Evolutionary conservation across 2,329 filamentous ascomycete species (phyloP), one percentile per base, ranked within the genome.

Genomic region (Anthostomella pinea): DNA sequence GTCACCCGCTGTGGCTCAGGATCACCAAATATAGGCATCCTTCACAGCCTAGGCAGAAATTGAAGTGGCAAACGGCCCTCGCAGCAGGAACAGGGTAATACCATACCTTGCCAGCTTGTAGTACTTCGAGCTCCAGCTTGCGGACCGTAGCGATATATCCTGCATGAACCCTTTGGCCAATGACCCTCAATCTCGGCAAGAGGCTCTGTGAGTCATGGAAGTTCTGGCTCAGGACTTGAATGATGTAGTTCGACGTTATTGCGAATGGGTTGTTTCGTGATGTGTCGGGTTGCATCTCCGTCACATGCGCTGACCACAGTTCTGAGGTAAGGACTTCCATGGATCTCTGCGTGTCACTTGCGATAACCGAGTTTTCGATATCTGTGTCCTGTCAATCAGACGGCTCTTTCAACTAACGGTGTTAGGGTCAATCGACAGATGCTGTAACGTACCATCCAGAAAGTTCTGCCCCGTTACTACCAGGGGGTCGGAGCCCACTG

Each of bases 101-200:
- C 16, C 63, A 51, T 50, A 75, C 73, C 64, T 69, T 75, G 46
- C 73, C 74, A 9, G 63, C 65, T 35, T 70, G 63, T 33, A 77
- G 62, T 4, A 77, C 49, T 39, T 75, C 70, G 13, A 79, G 53
- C 52, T 79, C 75, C 2, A 75, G 54, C 29, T 65, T 66, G 10
- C 75, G 66, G 13, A 68, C 58, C 11, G 66, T 71, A 10, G 46
- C 52, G 14, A 70, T 58, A 26, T 51, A 53, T 7, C 64, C 64
- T n/a, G 49, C 53, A 19, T 51, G 52, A 32, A 70, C 53, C 10
- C 57, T 61, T 24, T 59, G 54, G 16, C 58, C 44, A 5, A 76
- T 53, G 3, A 51, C 49, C 20, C 54, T 42, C 18, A 76, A 51
- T 20, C 56, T 56, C 4, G 47, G 39, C 5, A 51, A 35, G 17